A percentile compares a stretch with the other conserved stretches of the same genome.
Evolutionary conservation across 2,329 filamentous ascomycete genomes (phyloP).

Genomic region (Dactylellina parvicollis): DNA sequence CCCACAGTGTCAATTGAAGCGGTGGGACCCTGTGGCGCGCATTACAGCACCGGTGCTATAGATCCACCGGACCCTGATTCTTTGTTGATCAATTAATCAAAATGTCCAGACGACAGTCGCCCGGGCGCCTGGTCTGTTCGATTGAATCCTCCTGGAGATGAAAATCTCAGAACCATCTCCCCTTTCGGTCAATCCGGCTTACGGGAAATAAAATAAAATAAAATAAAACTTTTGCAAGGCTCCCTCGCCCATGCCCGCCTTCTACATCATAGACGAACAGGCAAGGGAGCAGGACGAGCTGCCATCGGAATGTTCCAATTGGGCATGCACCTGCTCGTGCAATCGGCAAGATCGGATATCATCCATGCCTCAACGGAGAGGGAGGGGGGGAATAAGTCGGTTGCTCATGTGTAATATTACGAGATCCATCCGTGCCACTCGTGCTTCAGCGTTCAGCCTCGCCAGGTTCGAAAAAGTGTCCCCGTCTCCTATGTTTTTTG

Average conservation of each 20-base stretch:
- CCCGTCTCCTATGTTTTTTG: too few species aligned
- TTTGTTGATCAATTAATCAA: background rate
- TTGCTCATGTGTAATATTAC: background rate
- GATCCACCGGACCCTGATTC: background rate
- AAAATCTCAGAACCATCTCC: slow-evolving; percentile 33
- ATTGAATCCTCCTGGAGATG: background rate
- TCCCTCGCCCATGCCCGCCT: background rate
- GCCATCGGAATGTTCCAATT: slow-evolving; percentile 23
- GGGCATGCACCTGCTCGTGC: slow-evolving; percentile 10
- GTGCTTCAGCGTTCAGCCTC: slow-evolving; percentile 27
- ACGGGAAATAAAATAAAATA: background rate
- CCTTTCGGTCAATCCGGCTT: slow-evolving; percentile 30
- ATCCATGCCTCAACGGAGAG: slow-evolving; percentile 35
- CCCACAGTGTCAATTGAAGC: too few species aligned
- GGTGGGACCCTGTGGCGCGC: too few species aligned
- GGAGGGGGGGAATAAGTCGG: too few species aligned
- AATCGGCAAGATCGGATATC: slow-evolving; percentile 47
- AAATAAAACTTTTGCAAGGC: background rate
- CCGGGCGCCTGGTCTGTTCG: too few species aligned
- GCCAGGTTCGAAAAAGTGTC: background rate
- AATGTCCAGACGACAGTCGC: slow-evolving; percentile 28
- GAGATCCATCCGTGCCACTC: background rate
- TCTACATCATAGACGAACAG: background rate
- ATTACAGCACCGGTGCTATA: background rate
- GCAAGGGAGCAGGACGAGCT: slow-evolving; percentile 9